These are phyloP conservation scores for Eucalyptus coolabah DNA, from an alignment of 345 rosid species.

Conservation along the genomic window DNA sequence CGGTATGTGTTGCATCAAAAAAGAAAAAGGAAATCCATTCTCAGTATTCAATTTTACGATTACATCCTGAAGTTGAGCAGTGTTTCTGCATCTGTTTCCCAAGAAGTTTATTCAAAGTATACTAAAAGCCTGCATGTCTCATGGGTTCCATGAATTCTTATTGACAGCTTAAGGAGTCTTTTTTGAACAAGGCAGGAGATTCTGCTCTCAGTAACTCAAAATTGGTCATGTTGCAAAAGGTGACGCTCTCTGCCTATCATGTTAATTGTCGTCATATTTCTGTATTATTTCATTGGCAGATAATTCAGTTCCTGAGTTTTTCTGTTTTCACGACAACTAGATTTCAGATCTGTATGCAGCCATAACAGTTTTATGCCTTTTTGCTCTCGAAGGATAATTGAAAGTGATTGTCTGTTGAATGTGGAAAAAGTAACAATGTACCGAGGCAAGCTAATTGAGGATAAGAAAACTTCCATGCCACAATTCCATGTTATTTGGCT, in stretches of 20 bases:
- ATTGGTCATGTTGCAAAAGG: slow-evolving; percentile 49
- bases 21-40: not conserved
- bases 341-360: not conserved
- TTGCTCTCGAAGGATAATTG: not conserved
- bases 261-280: not conserved
- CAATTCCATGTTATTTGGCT: not conserved
- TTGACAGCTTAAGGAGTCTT: slow-evolving; percentile 44
- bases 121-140: not conserved
- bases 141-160: not conserved
- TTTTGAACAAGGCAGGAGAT: slow-evolving; percentile 6
- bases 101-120: not conserved
- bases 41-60: not conserved
- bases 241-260: not conserved
- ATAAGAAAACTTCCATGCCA: not conserved
- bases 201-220: slow-evolving; percentile 12
- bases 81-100: not conserved
- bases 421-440: not conserved
- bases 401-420: not conserved
- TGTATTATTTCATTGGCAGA: not conserved
- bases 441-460: not conserved
- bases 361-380: not conserved
- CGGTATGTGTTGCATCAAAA: not conserved
- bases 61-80: not conserved
- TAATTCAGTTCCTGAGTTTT: not conserved
- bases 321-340: not conserved